Evolutionary conservation across 768 basidiomycete species (phyloP).

Genomic region (Trichaptum fuscoviolaceum): DNA sequence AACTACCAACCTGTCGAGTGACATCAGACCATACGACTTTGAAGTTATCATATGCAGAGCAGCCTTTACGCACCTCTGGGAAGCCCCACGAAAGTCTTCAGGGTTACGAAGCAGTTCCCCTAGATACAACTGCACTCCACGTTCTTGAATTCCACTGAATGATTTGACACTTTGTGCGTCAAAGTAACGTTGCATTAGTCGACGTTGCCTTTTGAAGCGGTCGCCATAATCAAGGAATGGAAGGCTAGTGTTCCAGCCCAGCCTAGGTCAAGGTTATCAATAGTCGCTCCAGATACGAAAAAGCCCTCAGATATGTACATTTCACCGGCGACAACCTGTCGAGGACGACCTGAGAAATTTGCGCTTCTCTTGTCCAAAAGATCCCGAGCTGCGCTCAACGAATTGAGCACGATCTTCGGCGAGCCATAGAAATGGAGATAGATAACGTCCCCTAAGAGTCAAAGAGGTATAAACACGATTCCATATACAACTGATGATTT

Average conservation of each 20-base stretch:
- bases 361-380: constrained; percentile 13
- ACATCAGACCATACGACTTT: neutral
- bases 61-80: neutral
- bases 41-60: neutral
- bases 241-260: neutral
- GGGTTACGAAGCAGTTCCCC: neutral
- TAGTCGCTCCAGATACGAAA: neutral
- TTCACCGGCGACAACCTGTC: constrained; percentile 4
- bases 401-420: constrained; percentile 13
- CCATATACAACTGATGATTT: neutral
- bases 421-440: constrained; percentile 12
- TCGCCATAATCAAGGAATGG: neutral
- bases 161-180: neutral
- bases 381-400: constrained; percentile 8
- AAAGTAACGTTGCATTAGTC: neutral
- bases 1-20: constrained; percentile 20
- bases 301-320: constrained; percentile 5
- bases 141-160: neutral
- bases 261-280: constrained; percentile 5
- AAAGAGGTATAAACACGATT: neutral
- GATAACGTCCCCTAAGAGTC: constrained; percentile 13
- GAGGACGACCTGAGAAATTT: constrained; percentile 13
- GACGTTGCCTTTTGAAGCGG: neutral
- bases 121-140: neutral
- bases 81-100: neutral